Evolutionary conservation across 2,329 filamentous ascomycete species (phyloP).

Genomic region (Penicillium decumbens): DNA sequence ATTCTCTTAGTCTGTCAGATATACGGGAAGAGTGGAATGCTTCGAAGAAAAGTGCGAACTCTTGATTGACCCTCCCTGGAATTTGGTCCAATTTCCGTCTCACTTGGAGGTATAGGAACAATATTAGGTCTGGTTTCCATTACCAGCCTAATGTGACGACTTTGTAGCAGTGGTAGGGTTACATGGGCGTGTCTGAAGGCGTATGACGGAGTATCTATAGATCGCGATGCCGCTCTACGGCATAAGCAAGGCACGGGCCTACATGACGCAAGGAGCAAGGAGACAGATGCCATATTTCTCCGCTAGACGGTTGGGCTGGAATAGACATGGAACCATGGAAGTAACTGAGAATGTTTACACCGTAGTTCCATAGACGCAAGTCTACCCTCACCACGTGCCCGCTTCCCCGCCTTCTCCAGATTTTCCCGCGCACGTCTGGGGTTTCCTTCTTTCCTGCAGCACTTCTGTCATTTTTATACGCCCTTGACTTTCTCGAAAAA

Average conservation of each 20-base stretch:
- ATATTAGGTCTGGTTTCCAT: background rate
- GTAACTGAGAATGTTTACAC: too few species aligned
- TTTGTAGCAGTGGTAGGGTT: background rate
- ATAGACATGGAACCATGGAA: background rate
- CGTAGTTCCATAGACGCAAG: background rate
- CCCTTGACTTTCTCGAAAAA: background rate
- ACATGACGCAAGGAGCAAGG: background rate
- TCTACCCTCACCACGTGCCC: conserved; percentile 6
- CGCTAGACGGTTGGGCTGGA: background rate
- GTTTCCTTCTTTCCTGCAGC: background rate
- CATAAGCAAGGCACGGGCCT: background rate
- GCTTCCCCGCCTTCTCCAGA: conserved; percentile 10
- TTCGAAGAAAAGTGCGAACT: background rate
- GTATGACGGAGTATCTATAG: background rate
- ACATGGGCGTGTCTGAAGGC: background rate
- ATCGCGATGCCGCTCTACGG: background rate
- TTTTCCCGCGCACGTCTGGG: background rate
- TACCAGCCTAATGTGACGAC: background rate
- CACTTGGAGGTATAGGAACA: background rate
- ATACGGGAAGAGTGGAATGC: background rate
- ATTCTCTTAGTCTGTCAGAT: background rate
- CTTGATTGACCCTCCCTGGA: background rate
- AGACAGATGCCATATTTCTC: background rate
- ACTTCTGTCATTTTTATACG: too few species aligned
- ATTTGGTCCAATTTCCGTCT: background rate